Base-by-base conservation (phyloP, 306 rosid species). In the Cicer pinnatifidum region DNA sequence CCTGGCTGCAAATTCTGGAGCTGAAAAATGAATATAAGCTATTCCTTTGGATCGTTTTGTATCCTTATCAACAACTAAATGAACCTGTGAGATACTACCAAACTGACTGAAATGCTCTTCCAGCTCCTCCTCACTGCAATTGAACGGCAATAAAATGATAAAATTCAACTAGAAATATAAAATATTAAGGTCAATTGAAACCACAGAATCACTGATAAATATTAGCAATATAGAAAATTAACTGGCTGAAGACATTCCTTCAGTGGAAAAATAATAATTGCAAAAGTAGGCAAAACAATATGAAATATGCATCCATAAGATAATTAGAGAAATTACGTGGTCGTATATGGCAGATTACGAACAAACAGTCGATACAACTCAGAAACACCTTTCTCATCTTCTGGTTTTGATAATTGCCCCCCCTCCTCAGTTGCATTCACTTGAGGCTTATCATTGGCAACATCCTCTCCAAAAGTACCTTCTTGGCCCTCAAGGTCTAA, bases 341-440 rank as follows among this genome's bases (percentile, higher is more conserved):
- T 83, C 3, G 91, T 69, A 73, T 85, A 94, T 47, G 97, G 97
- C 81, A 94, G 89, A 88, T 91, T 94, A 7, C 96, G 95, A 41
- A 94, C 86, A 84, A 94, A 94, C 45, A 94, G 90, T 6, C 99
- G 89, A 61, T 84, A 59, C 20, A 86, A 79, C 75, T 91, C 91
- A 48, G 81, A 72, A 71, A 54, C 82, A 82, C 80, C 90, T 28
- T 84, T 86, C 71, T 73, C 83, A 23, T 82, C 84, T 78, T 85
- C 84, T 48, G 47, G 33, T 82, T 69, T 77, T 60, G 89, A 72
- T 43, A 63, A 59, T 33, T 47, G 69, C 20, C 67, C 60, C 65
- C 70, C 70, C 51, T 50, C 46, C 62, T 78, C 79, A 52, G 71
- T 72, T 65, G 67, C 76, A 67, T 78, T 82, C 75, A 75, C 79